Evolutionary conservation across 305 asterid genomes (phyloP), one percentile per base, ranked within the genome.

Genomic region (Rubia balearica): DNA sequence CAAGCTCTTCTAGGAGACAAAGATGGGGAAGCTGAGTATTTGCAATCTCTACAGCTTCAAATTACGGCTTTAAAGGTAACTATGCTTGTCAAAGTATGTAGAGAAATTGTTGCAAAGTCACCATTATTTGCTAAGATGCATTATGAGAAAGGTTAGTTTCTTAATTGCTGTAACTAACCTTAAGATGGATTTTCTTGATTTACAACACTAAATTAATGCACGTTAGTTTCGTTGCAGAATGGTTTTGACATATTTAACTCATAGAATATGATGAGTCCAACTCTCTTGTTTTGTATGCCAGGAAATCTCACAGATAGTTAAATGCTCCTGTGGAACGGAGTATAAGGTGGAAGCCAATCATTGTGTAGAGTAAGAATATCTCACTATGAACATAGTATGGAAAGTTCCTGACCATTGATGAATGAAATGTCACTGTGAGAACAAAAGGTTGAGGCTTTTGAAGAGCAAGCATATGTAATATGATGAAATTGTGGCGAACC

Each of bases 11-110:
- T 81, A 76, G 85, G 88, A 61, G 96, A 90, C 81, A 92, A 87
- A 81, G 79, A 77, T 78, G 93, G 88, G 85, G 91, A 85, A 83
- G 78, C 83, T 33, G 90, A 86, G 82, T 88, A 82, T 76, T 74
- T 85, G 85, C 87, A 88, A 65, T 86, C 98, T 67, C 83, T 90
- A 77, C 89, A 85, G 75, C 85, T 76, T 76, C 96, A 90, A 86
- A 86, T 87, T 57, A 77, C 59, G 81, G 85, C 81, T 83, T 60
- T 92, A 73, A 85, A 86, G 85, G 97, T 92, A 69, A 76, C 76
- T 78, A 56, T 11, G 69, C 7, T 30, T 41, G 38, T 62, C 48
- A 62, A 36, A 65, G 22, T 21, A 33, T 45, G 22, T 17, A 4
- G 62, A 11, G 11, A 8, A 60, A 24, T 61, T 10, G 69, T 21